phyloP scores from a whole-genome alignment of 192 early-diverging fungal genomes.

The Mortierella claussenii region DNA sequence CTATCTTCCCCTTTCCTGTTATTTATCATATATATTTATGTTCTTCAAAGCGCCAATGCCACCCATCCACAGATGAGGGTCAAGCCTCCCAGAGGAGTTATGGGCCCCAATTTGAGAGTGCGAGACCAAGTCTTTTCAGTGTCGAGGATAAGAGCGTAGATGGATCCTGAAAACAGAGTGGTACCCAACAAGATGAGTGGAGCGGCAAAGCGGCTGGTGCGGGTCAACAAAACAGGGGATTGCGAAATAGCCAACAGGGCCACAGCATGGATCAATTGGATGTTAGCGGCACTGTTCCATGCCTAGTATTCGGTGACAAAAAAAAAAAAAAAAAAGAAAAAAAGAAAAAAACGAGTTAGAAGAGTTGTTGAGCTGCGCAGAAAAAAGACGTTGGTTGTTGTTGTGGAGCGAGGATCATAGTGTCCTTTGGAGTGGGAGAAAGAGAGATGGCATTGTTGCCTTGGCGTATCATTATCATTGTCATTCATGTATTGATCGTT shows the following conservation, averaged over 20 bases:
- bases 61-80: conserved; percentile 68
- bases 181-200: conserved; percentile 66
- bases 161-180: conserved; percentile 63
- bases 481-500: too few species aligned
- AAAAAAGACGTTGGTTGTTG: too few species aligned
- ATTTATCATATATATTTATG: not conserved
- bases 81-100: conserved; percentile 71
- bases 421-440: too few species aligned
- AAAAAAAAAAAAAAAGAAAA: not conserved
- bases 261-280: conserved; percentile 64
- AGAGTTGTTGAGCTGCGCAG: too few species aligned
- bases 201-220: conserved; percentile 47
- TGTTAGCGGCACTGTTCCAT: conserved; percentile 65
- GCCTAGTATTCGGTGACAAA: conserved; percentile 19
- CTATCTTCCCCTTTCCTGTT: not conserved
- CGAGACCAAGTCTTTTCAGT: conserved; percentile 46
- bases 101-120: conserved; percentile 58
- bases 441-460: too few species aligned
- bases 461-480: too few species aligned
- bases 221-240: conserved; percentile 41
- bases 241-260: conserved; percentile 60
- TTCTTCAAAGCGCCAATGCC: conserved; percentile 25
- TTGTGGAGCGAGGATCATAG: too few species aligned
- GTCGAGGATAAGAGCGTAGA: conserved; percentile 66
- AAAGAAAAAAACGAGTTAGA: not conserved